phyloP scores from a whole-genome alignment of 139 green algal genomes.

The Astrephomene gubernaculifera region DNA sequence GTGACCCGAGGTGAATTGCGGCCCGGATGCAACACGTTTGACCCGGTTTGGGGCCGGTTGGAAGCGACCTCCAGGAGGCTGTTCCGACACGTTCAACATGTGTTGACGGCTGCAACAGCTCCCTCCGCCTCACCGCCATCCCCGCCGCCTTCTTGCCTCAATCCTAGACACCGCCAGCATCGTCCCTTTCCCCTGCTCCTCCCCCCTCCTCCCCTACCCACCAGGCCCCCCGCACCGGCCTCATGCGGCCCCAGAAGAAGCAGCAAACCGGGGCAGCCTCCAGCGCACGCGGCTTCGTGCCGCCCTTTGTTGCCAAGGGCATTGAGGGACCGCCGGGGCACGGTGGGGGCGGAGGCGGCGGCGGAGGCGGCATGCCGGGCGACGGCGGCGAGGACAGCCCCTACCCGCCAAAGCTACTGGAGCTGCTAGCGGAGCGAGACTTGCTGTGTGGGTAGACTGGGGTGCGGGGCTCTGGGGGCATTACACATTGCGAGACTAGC shows the following conservation, averaged over 20 bases:
- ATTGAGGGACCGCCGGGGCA: conserved; percentile 39
- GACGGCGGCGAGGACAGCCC: conserved; percentile 45
- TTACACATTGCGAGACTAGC: too few relatives aligned
- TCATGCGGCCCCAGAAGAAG: conserved; percentile 30
- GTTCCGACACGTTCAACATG: too few relatives aligned
- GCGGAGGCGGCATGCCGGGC: conserved; percentile 8
- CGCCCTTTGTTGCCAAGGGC: conserved; percentile 74
- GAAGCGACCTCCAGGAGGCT: too few relatives aligned
- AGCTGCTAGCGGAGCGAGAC: conserved; percentile 68
- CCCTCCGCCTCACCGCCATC: too few relatives aligned
- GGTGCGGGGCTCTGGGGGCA: neutral
- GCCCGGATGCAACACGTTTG: too few relatives aligned
- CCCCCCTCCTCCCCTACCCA: neutral
- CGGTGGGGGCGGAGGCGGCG: conserved; percentile 10
- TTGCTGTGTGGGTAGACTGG: conserved; percentile 11
- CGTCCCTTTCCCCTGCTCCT: too few relatives aligned
- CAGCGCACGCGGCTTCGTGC: conserved; percentile 68
- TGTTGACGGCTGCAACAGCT: too few relatives aligned
- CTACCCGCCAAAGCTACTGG: conserved; percentile 66
- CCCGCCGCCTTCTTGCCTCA: too few relatives aligned
- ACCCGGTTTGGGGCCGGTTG: too few relatives aligned
- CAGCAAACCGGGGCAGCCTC: conserved; percentile 15
- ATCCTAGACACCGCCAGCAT: too few relatives aligned
- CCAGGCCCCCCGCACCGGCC: neutral
- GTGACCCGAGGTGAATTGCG: too few relatives aligned